Conservation (phyloP, 345 rosid genomes). For the Eutrema japonicum region DNA sequence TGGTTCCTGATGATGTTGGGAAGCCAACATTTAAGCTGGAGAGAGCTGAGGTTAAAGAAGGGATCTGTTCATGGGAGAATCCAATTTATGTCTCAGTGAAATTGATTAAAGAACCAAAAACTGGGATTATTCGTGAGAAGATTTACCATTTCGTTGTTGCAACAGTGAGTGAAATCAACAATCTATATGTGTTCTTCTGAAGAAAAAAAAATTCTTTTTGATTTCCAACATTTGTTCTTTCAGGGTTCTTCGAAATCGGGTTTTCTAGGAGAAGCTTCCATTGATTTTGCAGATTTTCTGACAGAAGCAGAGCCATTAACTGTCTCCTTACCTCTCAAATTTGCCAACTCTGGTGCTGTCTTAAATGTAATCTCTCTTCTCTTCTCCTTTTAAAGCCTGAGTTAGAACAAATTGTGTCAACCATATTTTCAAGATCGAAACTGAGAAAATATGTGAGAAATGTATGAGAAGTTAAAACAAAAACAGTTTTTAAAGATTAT, state of each 20-base stretch:
- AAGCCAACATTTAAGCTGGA: constrained; percentile 79
- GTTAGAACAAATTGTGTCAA: constrained; percentile 1
- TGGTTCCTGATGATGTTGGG: constrained; percentile 94
- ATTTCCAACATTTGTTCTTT: constrained; percentile 15
- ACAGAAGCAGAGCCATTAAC: constrained; percentile 65
- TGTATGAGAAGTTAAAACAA: neutral
- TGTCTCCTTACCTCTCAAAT: constrained; percentile 84
- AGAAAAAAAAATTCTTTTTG: neutral
- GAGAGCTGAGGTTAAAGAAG: constrained; percentile 70
- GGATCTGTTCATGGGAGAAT: constrained; percentile 85
- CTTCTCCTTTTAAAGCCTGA: constrained; percentile 16
- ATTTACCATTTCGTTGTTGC: constrained; percentile 86
- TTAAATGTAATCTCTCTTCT: constrained; percentile 63
- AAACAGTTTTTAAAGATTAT: neutral
- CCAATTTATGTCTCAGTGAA: constrained; percentile 81
- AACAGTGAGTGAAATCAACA: constrained; percentile 51
- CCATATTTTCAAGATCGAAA: neutral
- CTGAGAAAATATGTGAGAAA: neutral
- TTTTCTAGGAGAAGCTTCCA: constrained; percentile 86
- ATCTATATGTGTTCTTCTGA: constrained; percentile 10
- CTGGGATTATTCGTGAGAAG: constrained; percentile 77
- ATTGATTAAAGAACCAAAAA: constrained; percentile 62
- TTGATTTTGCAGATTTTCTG: constrained; percentile 88
- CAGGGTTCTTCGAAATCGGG: constrained; percentile 89
- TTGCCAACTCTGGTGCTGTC: constrained; percentile 84